Evolutionary conservation across 1,284 basidiomycete species (phyloP), one percentile per base, ranked within the genome.

Genomic region (Meira miltonrushii): DNA sequence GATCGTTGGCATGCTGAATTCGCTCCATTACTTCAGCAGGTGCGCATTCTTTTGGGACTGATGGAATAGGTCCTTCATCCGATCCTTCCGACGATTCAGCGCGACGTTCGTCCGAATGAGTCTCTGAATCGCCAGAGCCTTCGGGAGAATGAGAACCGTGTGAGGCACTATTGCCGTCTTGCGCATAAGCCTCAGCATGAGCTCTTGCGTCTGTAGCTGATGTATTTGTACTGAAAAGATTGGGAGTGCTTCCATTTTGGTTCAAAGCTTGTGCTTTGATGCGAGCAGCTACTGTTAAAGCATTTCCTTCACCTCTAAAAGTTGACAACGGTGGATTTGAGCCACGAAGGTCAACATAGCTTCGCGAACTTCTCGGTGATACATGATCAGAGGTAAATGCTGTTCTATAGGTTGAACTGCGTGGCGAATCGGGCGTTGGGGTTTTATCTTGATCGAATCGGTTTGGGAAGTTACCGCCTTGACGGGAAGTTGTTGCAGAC

Each of bases 1-100:
- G 68, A 41, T 75, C 72, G 61, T 88, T 86, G 72, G 94, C 91
- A 19, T 75, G 68, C 38, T 72, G 75, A 55, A 77, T 71, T 5
- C 80, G 71, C 39, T 79, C 74, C 55, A 78, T 67, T 21, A 68
- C 63, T 60, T 72, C 85, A 49, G 85, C 84, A 28, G 86, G 85
- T 7, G 88, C 23, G 21, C 55, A 56, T 37, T 38, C 50, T 19
- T 13, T 39, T 6, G 41, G 41, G 10, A n/a, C 41, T 5, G n/a
- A n/a, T n/a, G 41, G 41, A 10, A n/a, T 21, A 8, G 13, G 17
- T 21, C 17, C n/a, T n/a, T 48, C 46, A 12, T 48, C 46, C 8
- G 28, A 33, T 33, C 28, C 28, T 33, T 33, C 28, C 4, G 28
- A 33, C 28, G 28, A 33, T 33, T 33, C 28, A 33, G 28, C 28